These are phyloP conservation scores for Pisolithus microcarpus DNA, from an alignment of 768 basidiomycete species.

Conservation along the genomic window DNA sequence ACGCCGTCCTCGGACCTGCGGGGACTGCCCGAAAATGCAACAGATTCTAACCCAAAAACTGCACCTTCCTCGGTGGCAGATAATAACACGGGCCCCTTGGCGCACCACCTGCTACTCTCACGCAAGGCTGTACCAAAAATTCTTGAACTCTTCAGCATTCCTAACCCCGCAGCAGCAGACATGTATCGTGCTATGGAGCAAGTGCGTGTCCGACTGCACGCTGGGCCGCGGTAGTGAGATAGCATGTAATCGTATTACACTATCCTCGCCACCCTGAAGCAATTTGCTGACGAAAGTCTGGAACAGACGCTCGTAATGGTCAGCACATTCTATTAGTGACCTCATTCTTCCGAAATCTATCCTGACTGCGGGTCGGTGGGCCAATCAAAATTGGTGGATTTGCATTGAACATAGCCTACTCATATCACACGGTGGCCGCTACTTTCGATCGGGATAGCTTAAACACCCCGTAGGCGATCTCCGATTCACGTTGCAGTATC, in stretches of 20 bases:
- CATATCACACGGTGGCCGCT: background rate
- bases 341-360: too few relatives aligned
- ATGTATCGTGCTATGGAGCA: constrained; percentile 64
- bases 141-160: constrained; percentile 38
- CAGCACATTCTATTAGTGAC: too few relatives aligned
- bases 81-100: background rate
- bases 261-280: background rate
- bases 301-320: background rate
- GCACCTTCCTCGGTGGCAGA: background rate
- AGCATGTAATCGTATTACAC: background rate
- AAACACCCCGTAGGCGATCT: too few relatives aligned
- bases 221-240: constrained; percentile 4
- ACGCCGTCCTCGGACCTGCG: constrained; percentile 8
- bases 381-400: background rate
- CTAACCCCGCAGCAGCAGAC: constrained; percentile 39
- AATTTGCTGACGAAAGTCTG: background rate
- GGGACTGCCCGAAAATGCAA: background rate
- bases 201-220: constrained; percentile 27
- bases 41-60: background rate
- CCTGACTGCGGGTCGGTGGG: background rate
- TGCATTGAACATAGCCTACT: background rate
- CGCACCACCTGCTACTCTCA: constrained; percentile 38
- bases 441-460: constrained; percentile 1
- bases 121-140: constrained; percentile 50
- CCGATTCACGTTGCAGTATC: too few relatives aligned